These are phyloP conservation scores for Hymenoscyphus fructigenus DNA, from an alignment of 2,329 filamentous ascomycete species.

Conservation along the genomic window DNA sequence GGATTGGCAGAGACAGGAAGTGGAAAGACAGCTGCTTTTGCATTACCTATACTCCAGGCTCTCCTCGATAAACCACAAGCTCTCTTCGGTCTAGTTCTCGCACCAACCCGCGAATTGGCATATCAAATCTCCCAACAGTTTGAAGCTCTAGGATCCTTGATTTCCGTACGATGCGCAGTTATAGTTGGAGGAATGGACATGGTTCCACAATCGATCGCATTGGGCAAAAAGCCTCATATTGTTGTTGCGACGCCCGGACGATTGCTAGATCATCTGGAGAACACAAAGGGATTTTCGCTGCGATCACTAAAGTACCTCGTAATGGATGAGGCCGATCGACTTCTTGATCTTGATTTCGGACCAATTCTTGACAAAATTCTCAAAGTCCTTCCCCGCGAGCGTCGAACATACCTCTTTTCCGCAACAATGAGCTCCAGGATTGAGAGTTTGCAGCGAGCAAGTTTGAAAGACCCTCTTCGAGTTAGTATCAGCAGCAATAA, in stretches of 20 bases:
- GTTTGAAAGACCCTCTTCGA: constrained; percentile 77
- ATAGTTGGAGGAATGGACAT: constrained; percentile 95
- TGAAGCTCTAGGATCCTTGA: constrained; percentile 81
- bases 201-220: constrained; percentile 84
- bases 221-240: constrained; percentile 95
- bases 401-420: constrained; percentile 85
- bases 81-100: constrained; percentile 84
- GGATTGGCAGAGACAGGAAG: constrained; percentile 93
- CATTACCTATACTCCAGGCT: constrained; percentile 85
- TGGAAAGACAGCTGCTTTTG: constrained; percentile 95
- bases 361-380: constrained; percentile 91
- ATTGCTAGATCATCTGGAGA: constrained; percentile 88
- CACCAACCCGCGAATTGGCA: constrained; percentile 90
- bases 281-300: constrained; percentile 93
- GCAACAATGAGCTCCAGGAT: constrained; percentile 94
- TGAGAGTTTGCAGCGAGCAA: constrained; percentile 87
- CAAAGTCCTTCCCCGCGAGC: constrained; percentile 77
- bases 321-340: constrained; percentile 90
- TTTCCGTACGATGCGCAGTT: constrained; percentile 81
- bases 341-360: constrained; percentile 92
- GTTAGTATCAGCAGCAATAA: constrained; percentile 80
- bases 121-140: constrained; percentile 88
- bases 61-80: constrained; percentile 85
- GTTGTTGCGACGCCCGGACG: constrained; percentile 90
- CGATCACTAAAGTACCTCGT: constrained; percentile 82